Evolutionary conservation across 495 filamentous ascomycete genomes (phyloP), one percentile per base, ranked within the genome.

Genomic region (Penicillium antarcticum): DNA sequence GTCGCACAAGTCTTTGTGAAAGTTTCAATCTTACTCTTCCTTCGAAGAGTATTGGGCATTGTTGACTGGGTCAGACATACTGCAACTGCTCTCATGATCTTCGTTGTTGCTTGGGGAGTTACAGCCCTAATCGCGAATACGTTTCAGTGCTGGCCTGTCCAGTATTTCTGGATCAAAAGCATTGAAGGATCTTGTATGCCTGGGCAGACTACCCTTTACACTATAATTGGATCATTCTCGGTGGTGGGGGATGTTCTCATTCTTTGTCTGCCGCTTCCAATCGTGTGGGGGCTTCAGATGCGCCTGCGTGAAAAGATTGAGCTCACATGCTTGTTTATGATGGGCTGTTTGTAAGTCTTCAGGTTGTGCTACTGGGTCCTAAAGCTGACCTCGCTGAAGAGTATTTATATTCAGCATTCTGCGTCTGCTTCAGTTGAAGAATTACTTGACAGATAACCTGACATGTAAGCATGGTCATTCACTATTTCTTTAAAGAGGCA

Each of bases 201-300:
- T 12, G 51, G 52, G 8, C 52, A 59, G 26, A 45, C 42, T 3
- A 50, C 52, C 0, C 53, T 65, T 10, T 67, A 56, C 23, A 48
- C 58, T 10, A 40, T 48, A 3, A 62, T 54, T 7, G 67, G 57
- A 5, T 31, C 53, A 1, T 24, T 67, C 9, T 67, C 63, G 17
- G n/a, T 65, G 12, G 21, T 51, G 0, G 53, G 60, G 31, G 58
- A 71, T 56, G 51, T 65, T 2, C 32, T 63, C 21, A 53, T 71
- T 18, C 51, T 71, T 12, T 50, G 58, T 9, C 42, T 71, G 6
- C 72, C 72, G 0, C 42, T 74, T 10, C 60, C 65, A 3, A 33
- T 67, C 5, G 63, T 74, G 1, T 73, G 71, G 72, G 38, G 45
- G 36, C 43, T 74, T 37, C 54, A 69, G 5, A 66, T 62, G 49